These are phyloP conservation scores for Rhizopus stolonifer DNA, from an alignment of 371 early-diverging fungal genomes.

Conservation along the genomic window DNA sequence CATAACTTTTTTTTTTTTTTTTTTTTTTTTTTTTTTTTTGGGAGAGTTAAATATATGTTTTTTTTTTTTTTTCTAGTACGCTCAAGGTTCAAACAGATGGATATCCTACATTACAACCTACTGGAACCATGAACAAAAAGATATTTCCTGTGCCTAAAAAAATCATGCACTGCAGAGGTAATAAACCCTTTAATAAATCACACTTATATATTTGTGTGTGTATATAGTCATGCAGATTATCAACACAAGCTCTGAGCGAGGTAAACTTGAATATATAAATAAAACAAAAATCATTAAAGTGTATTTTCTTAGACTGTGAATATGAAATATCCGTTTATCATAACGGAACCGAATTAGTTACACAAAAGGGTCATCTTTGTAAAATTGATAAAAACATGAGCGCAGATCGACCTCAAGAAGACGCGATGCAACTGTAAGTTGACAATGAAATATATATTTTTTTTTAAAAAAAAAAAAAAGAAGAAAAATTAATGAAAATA, in stretches of 20 bases:
- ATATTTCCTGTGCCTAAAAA: constrained; percentile 13
- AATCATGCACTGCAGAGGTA: constrained; percentile 27
- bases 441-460: not conserved
- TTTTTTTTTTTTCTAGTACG: too few relatives aligned
- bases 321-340: constrained; percentile 16
- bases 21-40: too few relatives aligned
- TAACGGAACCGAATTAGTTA: constrained; percentile 7
- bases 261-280: too few relatives aligned
- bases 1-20: too few relatives aligned
- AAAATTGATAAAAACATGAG: constrained; percentile 12
- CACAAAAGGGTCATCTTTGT: constrained; percentile 12
- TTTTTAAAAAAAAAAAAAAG: too few relatives aligned
- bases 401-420: constrained; percentile 23
- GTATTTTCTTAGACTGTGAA: constrained; percentile 23
- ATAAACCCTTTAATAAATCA: not conserved
- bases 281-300: too few relatives aligned
- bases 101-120: not conserved
- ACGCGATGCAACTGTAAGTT: constrained; percentile 18
- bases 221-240: constrained; percentile 27
- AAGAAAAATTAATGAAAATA: not conserved
- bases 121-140: not conserved
- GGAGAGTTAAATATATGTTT: too few relatives aligned
- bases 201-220: not conserved
- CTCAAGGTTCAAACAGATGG: constrained; percentile 12
- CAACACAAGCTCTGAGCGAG: constrained; percentile 20